These are phyloP conservation scores for Lepidium africanum DNA, from an alignment of 345 rosid species.

Conservation along the genomic window DNA sequence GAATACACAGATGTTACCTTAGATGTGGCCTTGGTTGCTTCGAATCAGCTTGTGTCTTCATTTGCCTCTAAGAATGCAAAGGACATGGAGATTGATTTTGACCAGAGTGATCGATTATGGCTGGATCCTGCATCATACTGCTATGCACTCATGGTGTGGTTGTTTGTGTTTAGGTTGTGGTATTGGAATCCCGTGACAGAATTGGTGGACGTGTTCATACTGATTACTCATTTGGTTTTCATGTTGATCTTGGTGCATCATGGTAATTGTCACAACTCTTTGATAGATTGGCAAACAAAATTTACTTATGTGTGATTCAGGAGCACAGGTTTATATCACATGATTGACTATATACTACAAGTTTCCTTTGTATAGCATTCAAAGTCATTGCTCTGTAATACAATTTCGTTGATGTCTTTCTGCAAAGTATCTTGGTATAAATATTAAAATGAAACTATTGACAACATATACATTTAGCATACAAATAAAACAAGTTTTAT, in stretches of 20 bases:
- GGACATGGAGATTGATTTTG: constrained; percentile 25
- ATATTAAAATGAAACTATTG: too few relatives aligned
- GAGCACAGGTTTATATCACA: constrained; percentile 72
- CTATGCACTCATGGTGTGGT: constrained; percentile 53
- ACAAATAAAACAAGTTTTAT: too few relatives aligned
- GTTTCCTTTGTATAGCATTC: background rate
- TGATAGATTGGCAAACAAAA: constrained; percentile 35
- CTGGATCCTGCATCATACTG: constrained; percentile 76
- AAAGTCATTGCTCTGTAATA: background rate
- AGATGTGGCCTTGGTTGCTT: constrained; percentile 64
- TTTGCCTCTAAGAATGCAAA: constrained; percentile 16
- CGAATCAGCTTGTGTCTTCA: constrained; percentile 40
- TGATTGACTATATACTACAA: background rate
- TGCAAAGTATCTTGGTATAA: constrained; percentile 72
- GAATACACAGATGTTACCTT: constrained; percentile 60
- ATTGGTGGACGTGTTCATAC: constrained; percentile 85
- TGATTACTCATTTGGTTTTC: constrained; percentile 82
- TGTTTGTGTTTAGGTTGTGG: constrained; percentile 52
- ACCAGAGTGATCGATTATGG: constrained; percentile 52
- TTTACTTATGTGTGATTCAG: constrained; percentile 92
- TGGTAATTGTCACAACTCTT: constrained; percentile 40
- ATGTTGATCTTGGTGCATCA: constrained; percentile 95
- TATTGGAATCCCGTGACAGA: constrained; percentile 83
- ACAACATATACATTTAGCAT: too few relatives aligned
- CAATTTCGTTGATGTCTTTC: constrained; percentile 13